A percentile compares a stretch with the other conserved stretches of the same genome.
phyloP scores from a whole-genome alignment of 495 filamentous ascomycete species.

The Hypoxylon rickii region DNA sequence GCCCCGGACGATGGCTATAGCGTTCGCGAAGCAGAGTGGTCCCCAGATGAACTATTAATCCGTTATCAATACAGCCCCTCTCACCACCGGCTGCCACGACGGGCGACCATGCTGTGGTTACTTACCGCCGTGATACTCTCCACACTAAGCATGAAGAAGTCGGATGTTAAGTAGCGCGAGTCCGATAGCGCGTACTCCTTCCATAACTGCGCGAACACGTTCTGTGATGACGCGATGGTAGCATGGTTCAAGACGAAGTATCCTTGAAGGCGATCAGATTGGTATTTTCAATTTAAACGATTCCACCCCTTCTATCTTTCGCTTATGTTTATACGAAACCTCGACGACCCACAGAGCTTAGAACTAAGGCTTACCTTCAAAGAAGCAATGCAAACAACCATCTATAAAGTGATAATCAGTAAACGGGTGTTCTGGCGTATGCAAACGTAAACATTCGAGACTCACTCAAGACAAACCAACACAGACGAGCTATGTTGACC shows the following conservation, averaged over 20 bases:
- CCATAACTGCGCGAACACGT: slow-evolving; percentile 78
- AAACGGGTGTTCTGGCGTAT: neutral
- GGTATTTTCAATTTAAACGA: neutral
- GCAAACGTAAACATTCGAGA: slow-evolving; percentile 47
- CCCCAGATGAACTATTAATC: slow-evolving; percentile 64
- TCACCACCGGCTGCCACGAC: neutral
- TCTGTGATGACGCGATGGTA: slow-evolving; percentile 43
- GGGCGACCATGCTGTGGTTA: slow-evolving; percentile 7
- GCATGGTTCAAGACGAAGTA: slow-evolving; percentile 74
- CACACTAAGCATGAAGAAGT: slow-evolving; percentile 82
- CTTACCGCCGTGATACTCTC: slow-evolving; percentile 80
- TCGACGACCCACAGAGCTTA: neutral
- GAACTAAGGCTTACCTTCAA: slow-evolving; percentile 68
- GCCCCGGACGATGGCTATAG: slow-evolving; percentile 57
- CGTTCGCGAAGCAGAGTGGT: slow-evolving; percentile 74
- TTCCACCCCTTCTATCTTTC: neutral
- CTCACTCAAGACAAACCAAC: slow-evolving; percentile 65
- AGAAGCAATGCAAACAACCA: slow-evolving; percentile 74
- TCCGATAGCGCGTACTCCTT: slow-evolving; percentile 87
- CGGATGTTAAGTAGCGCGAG: slow-evolving; percentile 77
- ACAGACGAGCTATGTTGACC: slow-evolving; percentile 52
- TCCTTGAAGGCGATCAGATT: slow-evolving; percentile 46
- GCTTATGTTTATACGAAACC: neutral
- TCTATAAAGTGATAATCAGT: slow-evolving; percentile 31
- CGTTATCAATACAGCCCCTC: neutral